Evolutionary conservation across 306 rosid species (phyloP).

Genomic region (Citrullus mucosospermus): DNA sequence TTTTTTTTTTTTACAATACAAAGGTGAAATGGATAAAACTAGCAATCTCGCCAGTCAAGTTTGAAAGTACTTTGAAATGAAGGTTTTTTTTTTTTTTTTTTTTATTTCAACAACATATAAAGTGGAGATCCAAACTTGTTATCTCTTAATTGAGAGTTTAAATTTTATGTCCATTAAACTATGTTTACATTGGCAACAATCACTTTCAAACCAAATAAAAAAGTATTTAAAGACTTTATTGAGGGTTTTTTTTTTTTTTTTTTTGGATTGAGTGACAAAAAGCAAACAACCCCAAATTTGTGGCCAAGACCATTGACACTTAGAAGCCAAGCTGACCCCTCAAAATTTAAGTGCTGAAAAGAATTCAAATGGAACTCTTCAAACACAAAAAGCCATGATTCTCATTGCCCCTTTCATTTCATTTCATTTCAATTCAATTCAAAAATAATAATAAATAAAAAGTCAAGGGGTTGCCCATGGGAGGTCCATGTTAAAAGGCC

Average conservation of each 20-base stretch:
- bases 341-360: neutral
- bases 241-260: neutral
- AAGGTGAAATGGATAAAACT: too few relatives aligned
- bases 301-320: neutral
- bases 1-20: too few relatives aligned
- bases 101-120: too few relatives aligned
- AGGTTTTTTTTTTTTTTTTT: too few relatives aligned
- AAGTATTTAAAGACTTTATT: neutral
- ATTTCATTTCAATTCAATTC: neutral
- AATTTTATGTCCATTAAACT: too few relatives aligned
- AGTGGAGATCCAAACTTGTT: too few relatives aligned
- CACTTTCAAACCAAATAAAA: neutral
- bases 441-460: neutral
- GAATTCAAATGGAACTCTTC: slow-evolving; percentile 5
- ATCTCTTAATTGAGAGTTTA: too few relatives aligned
- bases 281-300: neutral
- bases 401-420: slow-evolving; percentile 14
- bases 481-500: slow-evolving; percentile 49
- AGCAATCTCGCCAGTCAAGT: too few relatives aligned
- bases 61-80: too few relatives aligned
- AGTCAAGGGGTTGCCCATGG: slow-evolving; percentile 22
- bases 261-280: neutral
- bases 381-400: slow-evolving; percentile 18
- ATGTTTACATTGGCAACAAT: too few relatives aligned
- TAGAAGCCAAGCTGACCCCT: slow-evolving; percentile 14